Base-by-base conservation (phyloP, 805 yeast species). In the Candida taoyuanica region DNA sequence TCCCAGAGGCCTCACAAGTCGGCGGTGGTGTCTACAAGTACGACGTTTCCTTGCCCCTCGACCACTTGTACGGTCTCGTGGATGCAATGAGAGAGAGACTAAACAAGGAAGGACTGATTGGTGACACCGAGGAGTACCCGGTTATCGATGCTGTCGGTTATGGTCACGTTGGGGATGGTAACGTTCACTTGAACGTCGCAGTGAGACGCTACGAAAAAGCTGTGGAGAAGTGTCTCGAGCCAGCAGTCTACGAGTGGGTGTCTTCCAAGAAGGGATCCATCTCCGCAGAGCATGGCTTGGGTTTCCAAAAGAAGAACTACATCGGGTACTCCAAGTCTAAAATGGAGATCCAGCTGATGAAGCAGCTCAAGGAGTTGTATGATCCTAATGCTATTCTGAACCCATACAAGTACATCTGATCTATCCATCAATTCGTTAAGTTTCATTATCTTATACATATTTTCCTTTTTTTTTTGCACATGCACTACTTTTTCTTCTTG, bases 151-250 rank as follows among this genome's bases (percentile, higher is more conserved):
- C 94, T 9, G 80, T 91, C 48, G 98, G 98, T 0, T 93, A 91
- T 55, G 98, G 98, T n/a, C 98, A 93, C 57, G 75, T 93, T 53
- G 98, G 98, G 40, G 98, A 93, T 59, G 98, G 98, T 37, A 93
- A 93, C 64, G 68, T 93, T 54, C 98, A 93, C 62, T 74, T 93
- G 57, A 93, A 93, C 58, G 94, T 93, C 36, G 82, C 94, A 30
- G 95, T 88, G 14, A 76, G 96, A 61, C 74, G 78, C 53, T 93
- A 93, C 64, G 71, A 71, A 46, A 81, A 85, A 59, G 75, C 71
- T 19, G 85, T 93, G 39, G 98, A 93, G 64, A 65, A 73, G 39
- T 76, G 73, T 2, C 71, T 93, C 45, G 98, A 93, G 63, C 98
- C 98, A 32, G 93, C 84, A 64, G 93, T 93, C 21, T 93, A 88